Evolutionary conservation across 1,284 basidiomycete genomes (phyloP).

Genomic region (Cystobasidium sp.): DNA sequence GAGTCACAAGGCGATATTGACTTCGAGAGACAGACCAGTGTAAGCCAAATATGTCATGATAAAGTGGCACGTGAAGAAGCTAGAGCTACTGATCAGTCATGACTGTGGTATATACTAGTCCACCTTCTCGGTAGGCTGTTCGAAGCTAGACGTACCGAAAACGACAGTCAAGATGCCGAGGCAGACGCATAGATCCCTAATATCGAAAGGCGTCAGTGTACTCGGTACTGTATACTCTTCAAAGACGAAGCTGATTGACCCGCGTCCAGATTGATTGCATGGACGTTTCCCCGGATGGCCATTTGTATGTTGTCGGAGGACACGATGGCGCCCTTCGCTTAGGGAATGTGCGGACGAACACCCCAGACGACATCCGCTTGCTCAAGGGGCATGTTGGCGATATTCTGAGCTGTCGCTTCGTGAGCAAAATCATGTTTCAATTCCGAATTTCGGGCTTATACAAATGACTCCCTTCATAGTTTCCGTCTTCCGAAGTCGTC

Average conservation of each 20-base stretch:
- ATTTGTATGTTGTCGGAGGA: conserved; percentile 56
- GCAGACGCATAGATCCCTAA: conserved; percentile 18
- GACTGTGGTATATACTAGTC: not conserved
- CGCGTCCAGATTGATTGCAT: conserved; percentile 54
- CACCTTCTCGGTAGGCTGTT: conserved; percentile 18
- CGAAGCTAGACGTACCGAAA: conserved; percentile 11
- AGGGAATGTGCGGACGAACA: conserved; percentile 51
- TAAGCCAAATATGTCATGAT: not conserved
- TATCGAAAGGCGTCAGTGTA: conserved; percentile 32
- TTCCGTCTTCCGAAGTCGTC: conserved; percentile 55
- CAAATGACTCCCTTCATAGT: conserved; percentile 35
- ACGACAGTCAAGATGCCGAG: conserved; percentile 33
- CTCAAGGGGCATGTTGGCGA: conserved; percentile 60
- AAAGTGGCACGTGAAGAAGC: not conserved
- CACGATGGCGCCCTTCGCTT: conserved; percentile 57
- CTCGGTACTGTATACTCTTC: no score
- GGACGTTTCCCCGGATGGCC: conserved; percentile 53
- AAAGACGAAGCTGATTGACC: not conserved
- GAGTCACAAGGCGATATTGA: conserved; percentile 51
- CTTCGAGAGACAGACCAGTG: conserved; percentile 36
- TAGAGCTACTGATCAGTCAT: not conserved
- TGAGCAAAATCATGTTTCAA: conserved; percentile 53
- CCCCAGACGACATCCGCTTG: conserved; percentile 46
- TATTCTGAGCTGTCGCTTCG: conserved; percentile 56
- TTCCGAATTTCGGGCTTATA: conserved; percentile 50